Conservation (phyloP, 495 filamentous ascomycete species). For the Podospora pseudocomata region DNA sequence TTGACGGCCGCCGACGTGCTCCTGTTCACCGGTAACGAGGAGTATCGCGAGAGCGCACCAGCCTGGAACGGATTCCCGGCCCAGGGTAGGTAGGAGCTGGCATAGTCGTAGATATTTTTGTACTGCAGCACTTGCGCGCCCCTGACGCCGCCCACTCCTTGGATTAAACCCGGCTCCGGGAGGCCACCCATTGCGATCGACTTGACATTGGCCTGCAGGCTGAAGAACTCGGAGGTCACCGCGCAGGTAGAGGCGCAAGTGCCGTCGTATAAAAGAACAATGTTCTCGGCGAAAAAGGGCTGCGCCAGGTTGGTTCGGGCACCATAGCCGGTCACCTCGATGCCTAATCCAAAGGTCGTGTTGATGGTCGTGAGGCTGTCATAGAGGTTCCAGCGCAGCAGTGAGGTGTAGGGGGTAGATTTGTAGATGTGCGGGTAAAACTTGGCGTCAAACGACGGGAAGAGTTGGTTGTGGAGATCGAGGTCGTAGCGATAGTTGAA, state of each 20-base stretch:
- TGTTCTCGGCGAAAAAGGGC: conserved; percentile 34
- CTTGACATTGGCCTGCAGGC: conserved; percentile 50
- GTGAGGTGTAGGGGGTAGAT: conserved; percentile 34
- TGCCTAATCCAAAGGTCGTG: conserved; percentile 28
- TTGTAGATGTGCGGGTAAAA: conserved; percentile 32
- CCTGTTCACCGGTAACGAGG: conserved; percentile 1
- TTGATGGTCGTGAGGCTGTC: conserved; percentile 40
- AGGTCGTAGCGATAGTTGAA: conserved; percentile 42
- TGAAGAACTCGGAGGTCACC: conserved; percentile 55
- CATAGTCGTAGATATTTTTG: conserved; percentile 11
- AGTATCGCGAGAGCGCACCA: conserved; percentile 7
- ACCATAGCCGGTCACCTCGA: conserved; percentile 44
- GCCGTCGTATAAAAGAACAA: conserved; percentile 44
- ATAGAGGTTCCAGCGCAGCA: conserved; percentile 41
- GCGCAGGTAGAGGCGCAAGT: conserved; percentile 60
- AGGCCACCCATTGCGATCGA: conserved; percentile 57
- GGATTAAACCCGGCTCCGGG: conserved; percentile 47
- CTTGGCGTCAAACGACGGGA: conserved; percentile 38
- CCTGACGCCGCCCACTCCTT: conserved; percentile 59
- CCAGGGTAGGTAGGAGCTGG: background rate
- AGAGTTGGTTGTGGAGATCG: conserved; percentile 32
- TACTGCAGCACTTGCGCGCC: conserved; percentile 36
- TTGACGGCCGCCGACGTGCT: conserved; percentile 7
- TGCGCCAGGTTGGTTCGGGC: conserved; percentile 40
- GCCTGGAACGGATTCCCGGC: conserved; percentile 13